Base-by-base conservation (phyloP, 768 basidiomycete species). In the Antrodiella citrinella region DNA sequence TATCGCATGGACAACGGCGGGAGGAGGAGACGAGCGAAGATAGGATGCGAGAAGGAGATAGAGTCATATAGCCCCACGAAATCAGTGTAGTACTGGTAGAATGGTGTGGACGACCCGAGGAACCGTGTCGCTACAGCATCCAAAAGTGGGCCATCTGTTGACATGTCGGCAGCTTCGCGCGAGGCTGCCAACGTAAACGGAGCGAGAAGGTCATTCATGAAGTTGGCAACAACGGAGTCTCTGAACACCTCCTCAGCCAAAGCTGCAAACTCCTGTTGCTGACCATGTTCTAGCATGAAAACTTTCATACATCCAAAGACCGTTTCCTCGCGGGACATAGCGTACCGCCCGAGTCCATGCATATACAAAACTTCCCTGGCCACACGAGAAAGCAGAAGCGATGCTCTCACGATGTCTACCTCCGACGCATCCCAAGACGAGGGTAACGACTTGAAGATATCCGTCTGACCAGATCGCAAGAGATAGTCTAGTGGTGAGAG, bases 81-180 rank as follows among this genome's bases (percentile, higher is more conserved):
- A 65, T 96, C 93, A 12, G 86, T 86, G 69, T 92, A 98, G 60
- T 86, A 91, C 64, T 95, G 92, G 71, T 82, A 96, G 72, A 97
- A 97, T 0, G 93, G 91, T 0, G 82, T 82, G 3, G 69, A 67
- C 0, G 72, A 54, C 0, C 84, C 82, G n/a, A 91, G 76, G 63
- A 83, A 82, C 21, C 70, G 68, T 11, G 61, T 51, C 2, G 86
- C 74, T 2, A 76, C 79, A 4, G 67, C 57, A 55, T 89, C 86
- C 48, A 90, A 64, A 18, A 63, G 53, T 64, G 62, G 19, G 57
- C 57, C 35, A 41, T 60, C 38, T 18, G 50, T 62, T 12, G 49
- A 59, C 20, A 22, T 7, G 21, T 52, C 55, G 2, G 54, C 48
- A 35, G 30, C 30, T 7, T 15, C 30, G n/a, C n/a, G n/a, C 4